phyloP scores from a whole-genome alignment of 306 rosid species.

The Astragalus glycyphyllos region DNA sequence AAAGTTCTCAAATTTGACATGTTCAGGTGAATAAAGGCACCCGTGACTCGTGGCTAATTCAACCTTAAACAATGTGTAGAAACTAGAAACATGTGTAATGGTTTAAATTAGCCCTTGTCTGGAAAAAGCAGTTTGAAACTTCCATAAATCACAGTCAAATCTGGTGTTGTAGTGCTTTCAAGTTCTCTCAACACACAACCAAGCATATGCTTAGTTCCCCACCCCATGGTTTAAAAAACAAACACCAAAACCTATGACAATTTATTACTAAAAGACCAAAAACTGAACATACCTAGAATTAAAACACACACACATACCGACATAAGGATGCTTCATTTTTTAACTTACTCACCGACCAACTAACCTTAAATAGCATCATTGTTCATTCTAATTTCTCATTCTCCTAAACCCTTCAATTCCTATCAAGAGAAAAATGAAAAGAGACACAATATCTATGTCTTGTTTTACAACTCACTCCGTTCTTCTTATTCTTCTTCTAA shows the following conservation, averaged over 20 bases:
- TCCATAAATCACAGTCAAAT: no score
- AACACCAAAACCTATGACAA: no score
- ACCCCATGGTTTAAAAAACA: no score
- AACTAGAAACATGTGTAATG: not conserved
- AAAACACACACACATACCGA: no score
- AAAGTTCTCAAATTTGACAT: no score
- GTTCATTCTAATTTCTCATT: conserved; percentile 2
- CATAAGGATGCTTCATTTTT: not conserved
- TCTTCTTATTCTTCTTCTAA: conserved; percentile 2
- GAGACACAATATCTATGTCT: not conserved
- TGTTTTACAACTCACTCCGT: conserved; percentile 30
- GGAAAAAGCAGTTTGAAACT: no score
- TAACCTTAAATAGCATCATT: conserved; percentile 34
- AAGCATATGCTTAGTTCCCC: no score
- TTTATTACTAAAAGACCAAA: no score
- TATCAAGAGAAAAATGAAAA: conserved; percentile 40
- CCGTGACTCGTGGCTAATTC: conserved; percentile 27
- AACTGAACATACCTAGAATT: no score
- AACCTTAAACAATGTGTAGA: conserved; percentile 44
- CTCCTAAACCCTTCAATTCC: not conserved
- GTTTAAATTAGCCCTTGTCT: not conserved
- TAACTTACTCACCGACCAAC: conserved; percentile 20
- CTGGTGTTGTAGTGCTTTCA: no score
- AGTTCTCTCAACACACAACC: no score
- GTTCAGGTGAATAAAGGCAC: conserved; percentile 35